Base-by-base conservation (phyloP, 495 filamentous ascomycete species). In the Pseudoneurospora amorphoporcata region DNA sequence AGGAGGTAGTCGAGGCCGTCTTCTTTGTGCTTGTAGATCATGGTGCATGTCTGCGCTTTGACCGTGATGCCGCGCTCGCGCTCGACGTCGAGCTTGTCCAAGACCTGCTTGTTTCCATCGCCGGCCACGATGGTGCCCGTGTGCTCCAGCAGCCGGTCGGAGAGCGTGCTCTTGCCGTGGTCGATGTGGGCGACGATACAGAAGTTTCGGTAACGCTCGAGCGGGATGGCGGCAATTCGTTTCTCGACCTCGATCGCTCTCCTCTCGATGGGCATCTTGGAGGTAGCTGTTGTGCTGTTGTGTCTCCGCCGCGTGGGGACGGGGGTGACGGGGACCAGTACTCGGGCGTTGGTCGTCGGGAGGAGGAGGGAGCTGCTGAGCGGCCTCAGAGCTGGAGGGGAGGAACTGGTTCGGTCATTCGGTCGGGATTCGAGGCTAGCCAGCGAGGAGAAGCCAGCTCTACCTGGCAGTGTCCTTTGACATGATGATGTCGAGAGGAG, bases 111-210 rank as follows among this genome's bases (percentile, higher is more conserved):
- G 82, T 98, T 97, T 32, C 86, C 90, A 58, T 92, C 94, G 2
- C 91, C 87, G 72, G 92, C 82, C 17, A 77, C 78, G 72, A 99
- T 98, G 29, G 95, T 98, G 19, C 95, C 95, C 9, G 95, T 99
- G 75, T 97, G 86, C 85, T 99, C 96, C 39, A 99, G 88, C 39
- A 99, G 84, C 10, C 95, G 91, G 75, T 99, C 95, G 72, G 88
- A 92, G 72, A 99, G 91, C 6, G 95, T 99, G 74, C 90, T 93
- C 80, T 99, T 99, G 79, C 95, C 95, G 90, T 99, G 95, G 82
- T 99, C 95, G 81, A 99, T 97, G 81, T 99, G 95, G 6, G 95
- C 95, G 70, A 99, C 95, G 77, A 99, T 98, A 79, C 95, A 99
- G 79, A 99, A 94, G 80, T 99, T 99, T 43, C 95, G 91, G 80